Evolutionary conservation across 768 basidiomycete species (phyloP).

Genomic region (Leccinum longicurvipes): DNA sequence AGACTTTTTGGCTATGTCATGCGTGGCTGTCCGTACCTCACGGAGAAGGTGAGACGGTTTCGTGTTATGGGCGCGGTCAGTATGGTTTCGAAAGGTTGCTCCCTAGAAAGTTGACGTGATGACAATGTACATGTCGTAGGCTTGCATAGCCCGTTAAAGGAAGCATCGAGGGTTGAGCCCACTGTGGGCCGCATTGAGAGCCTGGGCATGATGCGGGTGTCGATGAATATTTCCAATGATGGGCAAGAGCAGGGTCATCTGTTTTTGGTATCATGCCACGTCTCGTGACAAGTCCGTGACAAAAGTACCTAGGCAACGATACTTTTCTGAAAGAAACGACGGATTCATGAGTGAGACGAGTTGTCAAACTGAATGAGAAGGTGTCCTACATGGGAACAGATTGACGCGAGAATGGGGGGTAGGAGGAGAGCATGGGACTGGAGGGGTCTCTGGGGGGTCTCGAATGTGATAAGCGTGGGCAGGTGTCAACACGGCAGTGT

Average conservation of each 20-base stretch:
- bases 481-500: conserved; percentile 15
- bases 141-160: background rate
- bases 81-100: background rate
- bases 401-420: background rate
- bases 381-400: background rate
- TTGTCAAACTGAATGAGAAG: background rate
- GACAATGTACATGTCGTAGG: conserved; percentile 6
- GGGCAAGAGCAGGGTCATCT: background rate
- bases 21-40: background rate
- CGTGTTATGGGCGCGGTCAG: conserved; percentile 5
- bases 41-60: background rate
- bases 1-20: conserved; percentile 9
- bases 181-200: background rate
- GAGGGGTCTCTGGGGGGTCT: conserved; percentile 25
- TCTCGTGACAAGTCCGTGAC: background rate
- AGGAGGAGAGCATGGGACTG: background rate
- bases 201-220: background rate
- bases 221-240: background rate
- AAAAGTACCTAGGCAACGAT: background rate
- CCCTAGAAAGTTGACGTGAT: background rate
- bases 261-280: conserved; percentile 1
- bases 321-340: background rate
- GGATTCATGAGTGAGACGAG: background rate
- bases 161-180: background rate
- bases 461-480: conserved; percentile 14